Percentiles rank a stretch among this genome's conserved stretches.
phyloP scores from a whole-genome alignment of 441 rosid species.

The Gossypium gossypioides region DNA sequence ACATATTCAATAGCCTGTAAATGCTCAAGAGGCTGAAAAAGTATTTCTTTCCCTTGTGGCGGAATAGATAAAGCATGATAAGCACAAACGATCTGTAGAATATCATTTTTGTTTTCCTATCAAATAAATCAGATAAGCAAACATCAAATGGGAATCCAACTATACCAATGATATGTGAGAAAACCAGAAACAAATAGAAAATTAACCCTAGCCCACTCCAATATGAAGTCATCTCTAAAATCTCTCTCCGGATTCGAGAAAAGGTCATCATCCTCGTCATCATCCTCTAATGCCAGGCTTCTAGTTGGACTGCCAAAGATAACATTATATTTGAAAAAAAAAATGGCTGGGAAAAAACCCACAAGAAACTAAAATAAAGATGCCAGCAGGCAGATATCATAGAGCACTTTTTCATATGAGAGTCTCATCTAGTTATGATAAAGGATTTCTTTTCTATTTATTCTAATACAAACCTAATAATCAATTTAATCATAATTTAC shows the following conservation, averaged over 20 bases:
- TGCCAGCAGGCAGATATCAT: not conserved
- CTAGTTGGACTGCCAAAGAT: conserved; percentile 88
- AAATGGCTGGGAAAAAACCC: not conserved
- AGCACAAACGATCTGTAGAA: conserved; percentile 70
- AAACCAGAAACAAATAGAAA: conserved; percentile 11
- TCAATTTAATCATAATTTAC: conserved; percentile 14
- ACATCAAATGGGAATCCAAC: conserved; percentile 16
- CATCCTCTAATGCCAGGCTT: conserved; percentile 62
- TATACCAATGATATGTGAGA: conserved; percentile 3
- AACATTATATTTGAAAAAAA: conserved; percentile 29
- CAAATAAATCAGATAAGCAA: conserved; percentile 22
- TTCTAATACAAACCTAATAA: conserved; percentile 1
- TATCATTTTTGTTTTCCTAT: conserved; percentile 73
- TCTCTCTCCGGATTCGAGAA: conserved; percentile 31
- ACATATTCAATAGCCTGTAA: conserved; percentile 68
- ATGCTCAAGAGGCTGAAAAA: conserved; percentile 86
- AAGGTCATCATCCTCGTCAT: conserved; percentile 54
- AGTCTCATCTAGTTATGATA: not conserved
- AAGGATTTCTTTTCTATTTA: conserved; percentile 3
- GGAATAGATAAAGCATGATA: conserved; percentile 74
- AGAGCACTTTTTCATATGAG: not conserved
- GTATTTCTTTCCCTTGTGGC: conserved; percentile 47
- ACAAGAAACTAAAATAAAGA: not conserved
- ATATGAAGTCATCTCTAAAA: conserved; percentile 52
- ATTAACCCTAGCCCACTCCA: conserved; percentile 95